Base-by-base conservation (phyloP, 139 green algal genomes). In the Haematococcus lacustris region DNA sequence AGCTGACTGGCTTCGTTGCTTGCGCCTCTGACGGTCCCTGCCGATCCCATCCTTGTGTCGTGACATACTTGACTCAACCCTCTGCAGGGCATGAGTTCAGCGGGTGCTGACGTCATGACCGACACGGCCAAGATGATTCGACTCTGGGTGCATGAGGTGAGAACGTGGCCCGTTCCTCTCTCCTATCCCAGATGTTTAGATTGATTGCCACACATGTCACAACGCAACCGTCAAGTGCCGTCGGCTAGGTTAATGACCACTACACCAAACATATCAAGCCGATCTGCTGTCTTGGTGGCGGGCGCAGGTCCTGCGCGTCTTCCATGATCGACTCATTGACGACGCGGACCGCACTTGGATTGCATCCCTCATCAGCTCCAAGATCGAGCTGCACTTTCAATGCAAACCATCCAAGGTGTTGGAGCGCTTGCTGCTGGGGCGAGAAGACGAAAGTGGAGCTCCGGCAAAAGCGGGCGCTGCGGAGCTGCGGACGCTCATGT, bases 291-390 rank as follows among this genome's bases (percentile, higher is more conserved):
- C 13, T 30, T 63, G 51, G 38, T 34, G 65, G 51, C 73, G 65
- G 38, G 71, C 63, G 2, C 63, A 80, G 79, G 77, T 75, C 33
- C 80, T 91, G 35, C 79, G 88, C 0, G 88, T 91, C 37, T 91
- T 89, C 71, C 83, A 88, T 63, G 88, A 93, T 72, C 76, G 88
- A 21, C 83, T 93, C 38, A 76, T 89, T 26, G 84, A 90, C 40
- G 80, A 88, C 53, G 32, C 34, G 2, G 88, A 93, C 76, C 67
- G 86, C 2, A 61, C 79, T 21, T 93, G 88, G 86, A 71, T 90
- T 59, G 62, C 63, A 1, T 13, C 33, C 0, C 38, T 61, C 57
- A 47, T 80, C 25, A 63, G 41, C 1, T 2, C 21, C 9, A 6
- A 68, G 30, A 63, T 70, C 21, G 70, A 80, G 43, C 3, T 41